Conservation (phyloP, 1,284 basidiomycete genomes). For the Sporisorium reilianum region DNA sequence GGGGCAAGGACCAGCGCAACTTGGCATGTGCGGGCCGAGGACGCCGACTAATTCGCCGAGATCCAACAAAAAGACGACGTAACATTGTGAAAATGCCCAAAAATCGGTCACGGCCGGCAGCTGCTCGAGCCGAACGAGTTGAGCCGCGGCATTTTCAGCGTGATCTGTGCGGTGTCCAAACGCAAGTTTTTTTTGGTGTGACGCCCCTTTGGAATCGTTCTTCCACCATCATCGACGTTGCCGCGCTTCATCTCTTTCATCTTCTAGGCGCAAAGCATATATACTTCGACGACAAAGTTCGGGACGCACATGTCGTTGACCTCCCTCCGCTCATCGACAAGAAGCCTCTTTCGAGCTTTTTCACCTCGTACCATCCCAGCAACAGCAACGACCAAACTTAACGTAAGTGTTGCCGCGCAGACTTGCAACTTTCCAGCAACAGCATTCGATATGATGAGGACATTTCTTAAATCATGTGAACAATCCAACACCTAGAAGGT, state of each 20-base stretch:
- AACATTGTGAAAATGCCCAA: not conserved
- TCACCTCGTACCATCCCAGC: conserved; percentile 2
- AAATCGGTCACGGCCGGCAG: conserved; percentile 4
- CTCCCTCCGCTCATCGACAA: conserved; percentile 4
- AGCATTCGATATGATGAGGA: conserved; percentile 44
- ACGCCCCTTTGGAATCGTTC: not conserved
- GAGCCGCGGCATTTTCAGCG: not conserved
- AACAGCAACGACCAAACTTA: not conserved
- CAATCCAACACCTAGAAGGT: conserved; percentile 61
- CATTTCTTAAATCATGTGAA: conserved; percentile 53
- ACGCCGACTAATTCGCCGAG: conserved; percentile 1
- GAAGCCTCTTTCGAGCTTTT: conserved; percentile 4
- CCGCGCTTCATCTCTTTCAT: conserved; percentile 25
- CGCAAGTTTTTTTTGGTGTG: not conserved
- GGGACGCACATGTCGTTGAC: conserved; percentile 8
- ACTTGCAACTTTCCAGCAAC: not conserved
- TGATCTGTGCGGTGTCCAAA: too few species aligned
- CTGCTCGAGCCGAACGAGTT: not conserved
- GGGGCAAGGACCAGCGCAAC: too few species aligned
- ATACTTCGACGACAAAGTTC: not conserved
- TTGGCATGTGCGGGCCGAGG: too few species aligned
- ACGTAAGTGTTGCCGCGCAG: conserved; percentile 7
- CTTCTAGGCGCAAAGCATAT: not conserved
- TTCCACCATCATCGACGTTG: conserved; percentile 8
- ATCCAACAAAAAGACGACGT: not conserved